Conservation (phyloP, 495 filamentous ascomycete species). For the Parachaetomium inaequale region DNA sequence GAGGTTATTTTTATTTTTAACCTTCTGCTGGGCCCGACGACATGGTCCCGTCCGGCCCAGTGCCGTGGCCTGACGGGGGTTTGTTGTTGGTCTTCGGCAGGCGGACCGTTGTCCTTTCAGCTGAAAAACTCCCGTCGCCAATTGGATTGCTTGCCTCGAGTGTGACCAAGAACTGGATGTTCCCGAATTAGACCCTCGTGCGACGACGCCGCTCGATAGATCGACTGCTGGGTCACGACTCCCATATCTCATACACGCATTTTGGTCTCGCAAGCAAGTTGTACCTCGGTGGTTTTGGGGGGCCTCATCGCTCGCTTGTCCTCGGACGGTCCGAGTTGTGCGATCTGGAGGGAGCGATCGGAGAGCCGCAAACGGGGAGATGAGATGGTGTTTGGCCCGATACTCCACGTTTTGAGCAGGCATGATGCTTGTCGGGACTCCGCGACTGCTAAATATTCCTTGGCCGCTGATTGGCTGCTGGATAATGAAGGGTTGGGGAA, state of each 20-base stretch:
- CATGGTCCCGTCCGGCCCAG: slow-evolving; percentile 21
- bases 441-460: background rate
- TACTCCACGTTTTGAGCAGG: slow-evolving; percentile 1
- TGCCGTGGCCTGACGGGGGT: slow-evolving; percentile 3
- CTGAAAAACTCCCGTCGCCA: slow-evolving; percentile 20
- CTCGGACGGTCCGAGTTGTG: background rate
- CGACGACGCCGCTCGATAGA: slow-evolving; percentile 7
- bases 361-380: background rate
- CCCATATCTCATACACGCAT: background rate
- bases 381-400: background rate
- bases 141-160: slow-evolving; percentile 3
- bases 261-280: background rate
- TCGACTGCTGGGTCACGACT: background rate
- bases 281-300: background rate
- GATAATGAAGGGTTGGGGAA: background rate
- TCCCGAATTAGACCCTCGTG: slow-evolving; percentile 27
- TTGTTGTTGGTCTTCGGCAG: slow-evolving; percentile 11
- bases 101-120: slow-evolving; percentile 26
- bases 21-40: slow-evolving; percentile 19
- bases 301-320: background rate
- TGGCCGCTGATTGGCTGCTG: background rate
- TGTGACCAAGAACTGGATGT: slow-evolving; percentile 1
- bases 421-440: slow-evolving; percentile 2
- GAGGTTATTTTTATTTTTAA: slow-evolving; percentile 19
- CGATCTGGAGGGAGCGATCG: background rate